These are phyloP conservation scores for Hortiboletus campestris DNA, from an alignment of 768 basidiomycete species.

Conservation along the genomic window DNA sequence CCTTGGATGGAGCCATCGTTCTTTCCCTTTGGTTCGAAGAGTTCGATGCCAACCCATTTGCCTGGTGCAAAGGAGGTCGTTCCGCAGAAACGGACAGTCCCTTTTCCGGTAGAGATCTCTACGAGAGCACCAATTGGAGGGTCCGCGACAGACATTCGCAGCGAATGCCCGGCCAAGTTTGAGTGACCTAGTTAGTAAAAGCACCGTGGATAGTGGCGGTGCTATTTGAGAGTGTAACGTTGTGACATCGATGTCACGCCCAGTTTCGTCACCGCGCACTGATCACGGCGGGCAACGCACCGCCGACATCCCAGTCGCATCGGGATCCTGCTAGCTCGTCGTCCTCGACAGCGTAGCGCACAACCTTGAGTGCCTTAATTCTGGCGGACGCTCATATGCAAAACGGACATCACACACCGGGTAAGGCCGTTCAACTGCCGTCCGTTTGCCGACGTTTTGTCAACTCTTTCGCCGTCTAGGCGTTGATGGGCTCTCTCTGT, in stretches of 20 bases:
- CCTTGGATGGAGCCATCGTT: conserved; percentile 91
- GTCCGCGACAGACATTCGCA: conserved; percentile 38
- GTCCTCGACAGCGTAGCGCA: neutral
- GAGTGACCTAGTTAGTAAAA: conserved; percentile 3
- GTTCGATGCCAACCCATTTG: conserved; percentile 94
- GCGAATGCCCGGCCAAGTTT: conserved; percentile 2
- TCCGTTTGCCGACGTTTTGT: neutral
- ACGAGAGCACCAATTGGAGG: conserved; percentile 72
- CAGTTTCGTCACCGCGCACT: conserved; percentile 6
- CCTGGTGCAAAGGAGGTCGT: conserved; percentile 80
- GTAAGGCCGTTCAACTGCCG: conserved; percentile 14
- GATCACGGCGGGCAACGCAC: conserved; percentile 6
- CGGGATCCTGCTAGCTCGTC: conserved; percentile 1
- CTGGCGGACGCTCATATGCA: conserved; percentile 32
- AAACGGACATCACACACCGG: conserved; percentile 27
- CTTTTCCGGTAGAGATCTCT: conserved; percentile 74
- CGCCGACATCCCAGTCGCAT: neutral
- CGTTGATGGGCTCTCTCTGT: conserved; percentile 14
- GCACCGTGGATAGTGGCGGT: no score
- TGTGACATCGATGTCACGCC: conserved; percentile 13
- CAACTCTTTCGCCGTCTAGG: conserved; percentile 12
- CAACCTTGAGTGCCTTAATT: neutral
- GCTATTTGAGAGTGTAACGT: neutral
- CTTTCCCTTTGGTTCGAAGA: conserved; percentile 83
- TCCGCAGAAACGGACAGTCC: conserved; percentile 84